Evolutionary conservation across 192 early-diverging fungal species (phyloP), one percentile per base, ranked within the genome.

Genomic region (Linnemannia exigua): DNA sequence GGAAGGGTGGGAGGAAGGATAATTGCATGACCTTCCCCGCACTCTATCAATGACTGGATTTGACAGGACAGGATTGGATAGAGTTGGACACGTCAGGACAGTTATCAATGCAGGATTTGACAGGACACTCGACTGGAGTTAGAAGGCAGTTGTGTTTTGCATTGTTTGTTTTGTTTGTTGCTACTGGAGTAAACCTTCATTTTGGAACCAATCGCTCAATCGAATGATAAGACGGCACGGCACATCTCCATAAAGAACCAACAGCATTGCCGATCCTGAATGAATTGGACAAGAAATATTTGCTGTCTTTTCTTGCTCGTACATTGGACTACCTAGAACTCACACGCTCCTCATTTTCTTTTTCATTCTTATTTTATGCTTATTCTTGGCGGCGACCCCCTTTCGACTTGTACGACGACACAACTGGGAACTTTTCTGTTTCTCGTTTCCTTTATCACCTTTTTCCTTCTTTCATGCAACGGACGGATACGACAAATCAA

Each of bases 341-440:
- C 58, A 63, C 28, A 31, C 58, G 28, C 28, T 61, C 58, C 58
- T 31, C 58, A 8, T 28, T 11, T 61, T 31, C 22, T 61, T 25
- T 33, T 58, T 0, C 7, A 15, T 63, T 31, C 31, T 14, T 31
- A 31, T 63, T 31, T 58, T 31, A 25, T 11, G 25, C 31, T 31
- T 31, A 63, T 31, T n/a, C 22, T 33, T 12, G 28, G 25, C 28
- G 36, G 33, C 33, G 7, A 28, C 36, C 20, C 48, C 19, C 19
- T 46, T 66, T 44, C 72, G 9, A 25, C 58, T 63, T 12, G 58
- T 76, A 48, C 22, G 35, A 17, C 20, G 74, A 67, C 37, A 77
- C 47, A 33, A 41, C 17, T 5, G 17, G 47, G 20, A 52, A 31
- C 48, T 22, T 66, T 36, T 3, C 31, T 41, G 1, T 51, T 16